phyloP scores from a whole-genome alignment of 164 flowering plant genomes.

The Paratinospora sagittata region DNA sequence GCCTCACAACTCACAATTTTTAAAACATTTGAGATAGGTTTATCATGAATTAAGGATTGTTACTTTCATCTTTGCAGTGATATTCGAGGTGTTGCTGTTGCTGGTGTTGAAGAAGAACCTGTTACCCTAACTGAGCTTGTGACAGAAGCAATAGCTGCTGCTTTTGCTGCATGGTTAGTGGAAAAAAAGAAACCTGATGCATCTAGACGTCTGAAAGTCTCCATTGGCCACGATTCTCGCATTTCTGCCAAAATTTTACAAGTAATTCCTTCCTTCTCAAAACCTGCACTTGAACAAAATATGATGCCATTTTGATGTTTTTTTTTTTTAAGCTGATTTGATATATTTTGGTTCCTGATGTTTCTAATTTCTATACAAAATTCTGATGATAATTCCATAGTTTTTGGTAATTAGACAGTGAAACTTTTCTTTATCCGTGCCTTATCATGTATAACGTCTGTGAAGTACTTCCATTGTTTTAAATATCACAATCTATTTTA shows the following conservation, averaged over 20 bases:
- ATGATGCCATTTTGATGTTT: not conserved
- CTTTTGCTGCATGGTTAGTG: constrained; percentile 82
- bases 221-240: constrained; percentile 97
- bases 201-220: constrained; percentile 53
- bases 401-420: not conserved
- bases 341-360: not conserved
- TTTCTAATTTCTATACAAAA: not conserved
- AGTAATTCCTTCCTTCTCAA: constrained; percentile 30
- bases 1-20: too few relatives aligned
- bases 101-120: constrained; percentile 92
- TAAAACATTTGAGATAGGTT: not conserved
- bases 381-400: not conserved
- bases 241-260: constrained; percentile 76
- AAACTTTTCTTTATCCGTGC: not conserved
- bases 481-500: too few relatives aligned
- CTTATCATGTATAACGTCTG: too few relatives aligned
- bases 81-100: constrained; percentile 96
- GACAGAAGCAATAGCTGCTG: constrained; percentile 92
- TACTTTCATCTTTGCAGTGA: constrained; percentile 46
- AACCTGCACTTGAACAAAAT: not conserved
- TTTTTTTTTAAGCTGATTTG: not conserved
- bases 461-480: too few relatives aligned
- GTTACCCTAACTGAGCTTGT: constrained; percentile 84
- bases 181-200: constrained; percentile 61
- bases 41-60: not conserved